A percentile compares a stretch with the other conserved stretches of the same genome.
These are phyloP conservation scores for Apiospora arundinis DNA, from an alignment of 2,329 filamentous ascomycete species.

Conservation along the genomic window DNA sequence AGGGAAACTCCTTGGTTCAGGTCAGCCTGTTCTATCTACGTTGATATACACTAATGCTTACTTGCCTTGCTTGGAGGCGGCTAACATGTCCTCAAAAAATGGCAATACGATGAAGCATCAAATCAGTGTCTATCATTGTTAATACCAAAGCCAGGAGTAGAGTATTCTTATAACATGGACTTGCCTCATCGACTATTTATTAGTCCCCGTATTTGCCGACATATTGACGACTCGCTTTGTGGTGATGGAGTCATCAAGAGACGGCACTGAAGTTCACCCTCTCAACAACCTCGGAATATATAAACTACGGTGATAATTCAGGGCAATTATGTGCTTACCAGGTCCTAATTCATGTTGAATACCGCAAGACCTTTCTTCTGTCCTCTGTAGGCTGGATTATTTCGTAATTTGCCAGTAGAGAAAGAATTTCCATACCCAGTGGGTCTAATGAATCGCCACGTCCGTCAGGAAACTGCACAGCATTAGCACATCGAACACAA, in stretches of 20 bases:
- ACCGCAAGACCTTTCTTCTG: not conserved
- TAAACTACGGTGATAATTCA: not conserved
- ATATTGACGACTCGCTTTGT: not conserved
- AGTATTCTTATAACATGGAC: not conserved
- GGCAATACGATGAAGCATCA: not conserved
- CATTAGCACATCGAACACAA: not conserved
- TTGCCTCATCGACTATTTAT: not conserved
- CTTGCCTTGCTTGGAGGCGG: not conserved
- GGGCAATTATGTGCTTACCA: not conserved
- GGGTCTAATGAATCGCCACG: not conserved
- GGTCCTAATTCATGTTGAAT: not conserved
- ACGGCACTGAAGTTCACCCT: not conserved
- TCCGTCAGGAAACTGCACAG: not conserved
- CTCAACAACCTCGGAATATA: not conserved
- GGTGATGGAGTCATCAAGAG: not conserved
- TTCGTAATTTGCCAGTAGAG: not conserved
- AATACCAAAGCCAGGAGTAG: not conserved
- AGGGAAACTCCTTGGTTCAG: not conserved
- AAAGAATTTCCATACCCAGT: not conserved
- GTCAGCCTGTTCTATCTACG: not conserved
- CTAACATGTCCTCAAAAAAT: too few species aligned
- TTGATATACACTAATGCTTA: not conserved
- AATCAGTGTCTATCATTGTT: not conserved
- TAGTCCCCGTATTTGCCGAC: too few species aligned
- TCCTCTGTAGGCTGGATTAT: too few species aligned